A percentile compares a stretch with the other conserved stretches of the same genome.
Evolutionary conservation across 768 basidiomycete genomes (phyloP).

Genomic region (Amylocystis lapponica): DNA sequence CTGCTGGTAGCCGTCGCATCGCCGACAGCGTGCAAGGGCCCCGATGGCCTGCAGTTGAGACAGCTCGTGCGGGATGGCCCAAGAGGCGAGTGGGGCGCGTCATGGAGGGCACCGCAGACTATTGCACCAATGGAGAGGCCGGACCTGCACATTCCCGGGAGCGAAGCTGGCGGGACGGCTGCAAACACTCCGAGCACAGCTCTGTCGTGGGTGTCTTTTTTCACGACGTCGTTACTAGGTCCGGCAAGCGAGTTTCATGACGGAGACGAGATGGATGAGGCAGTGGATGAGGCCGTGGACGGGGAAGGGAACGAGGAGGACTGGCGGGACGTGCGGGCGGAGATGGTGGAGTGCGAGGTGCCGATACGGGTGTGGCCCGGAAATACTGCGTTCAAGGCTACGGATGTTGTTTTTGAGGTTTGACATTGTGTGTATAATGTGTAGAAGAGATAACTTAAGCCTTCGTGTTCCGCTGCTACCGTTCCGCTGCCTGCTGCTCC

Average conservation of each 20-base stretch:
- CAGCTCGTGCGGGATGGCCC: conserved; percentile 52
- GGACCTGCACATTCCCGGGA: conserved; percentile 5
- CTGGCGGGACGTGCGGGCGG: conserved; percentile 65
- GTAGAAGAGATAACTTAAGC: too few species aligned
- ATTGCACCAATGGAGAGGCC: conserved; percentile 57
- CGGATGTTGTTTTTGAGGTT: conserved; percentile 75
- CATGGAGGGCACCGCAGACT: conserved; percentile 53
- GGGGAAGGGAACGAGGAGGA: conserved; percentile 41
- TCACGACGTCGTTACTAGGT: conserved; percentile 35
- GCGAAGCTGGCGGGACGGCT: conserved; percentile 2
- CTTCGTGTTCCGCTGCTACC: too few species aligned
- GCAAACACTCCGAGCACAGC: conserved; percentile 7
- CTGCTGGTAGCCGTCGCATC: conserved; percentile 74
- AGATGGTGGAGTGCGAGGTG: conserved; percentile 94
- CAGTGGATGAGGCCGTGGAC: conserved; percentile 21
- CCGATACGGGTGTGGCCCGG: conserved; percentile 86
- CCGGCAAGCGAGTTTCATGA: conserved; percentile 50
- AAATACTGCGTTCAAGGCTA: conserved; percentile 79
- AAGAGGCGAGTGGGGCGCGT: conserved; percentile 65
- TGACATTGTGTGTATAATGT: too few species aligned
- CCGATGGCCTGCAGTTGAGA: conserved; percentile 48
- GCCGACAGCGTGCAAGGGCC: conserved; percentile 37
- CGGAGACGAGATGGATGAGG: conserved; percentile 41
- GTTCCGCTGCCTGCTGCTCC: too few species aligned
- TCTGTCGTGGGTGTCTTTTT: conserved; percentile 38